Base-by-base conservation (phyloP, 1,139 yeast species). In the Saccharomycopsis crataegensis region DNA sequence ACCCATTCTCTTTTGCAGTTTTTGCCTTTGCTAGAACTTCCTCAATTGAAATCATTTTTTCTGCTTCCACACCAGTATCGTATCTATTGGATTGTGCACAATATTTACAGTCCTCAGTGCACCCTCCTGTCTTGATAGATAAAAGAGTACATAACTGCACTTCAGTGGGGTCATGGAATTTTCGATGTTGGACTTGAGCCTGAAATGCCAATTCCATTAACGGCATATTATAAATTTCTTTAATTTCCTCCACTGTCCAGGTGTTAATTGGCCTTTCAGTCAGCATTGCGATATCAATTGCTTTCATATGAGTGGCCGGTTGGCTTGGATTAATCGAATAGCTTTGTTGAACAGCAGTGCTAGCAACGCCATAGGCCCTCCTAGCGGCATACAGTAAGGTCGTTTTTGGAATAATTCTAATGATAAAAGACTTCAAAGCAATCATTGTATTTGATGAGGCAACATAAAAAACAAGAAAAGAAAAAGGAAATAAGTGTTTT, bases 71-170 rank as follows among this genome's bases (percentile, higher is more conserved):
- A 1, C 88, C 91, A 6, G 94, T 85, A 54, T 78, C 75, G 66
- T 86, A 77, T 34, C 86, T 71, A 2, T 80, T 72, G 1, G 91
- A 83, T 63, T 86, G 94, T 0, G 93, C 82, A 69, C 94, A 86
- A 66, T 86, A 86, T 62, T 81, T 82, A 66, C 95, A 86, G 63
- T 86, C 91, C 62, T 86, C 94, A 1, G 88, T 75, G 63, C 94
- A 86, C 0, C 94, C 94, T 49, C 94, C 94, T 0, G 86, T 78
- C 62, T 86, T 86, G 64, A 86, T 84, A 55, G 82, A 82, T 68
- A 85, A 75, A 57, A 86, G 72, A 1, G 93, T 84, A 67, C 95
- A 86, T 50, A 86, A 72, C 65, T 86, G 95, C 33, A 86, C 83
- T 63, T 84, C 83, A 1, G 73, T 64, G 1, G 91, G 89, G 60